Evolutionary conservation across 1,284 basidiomycete genomes (phyloP).

Genomic region (Malassezia psittaci): DNA sequence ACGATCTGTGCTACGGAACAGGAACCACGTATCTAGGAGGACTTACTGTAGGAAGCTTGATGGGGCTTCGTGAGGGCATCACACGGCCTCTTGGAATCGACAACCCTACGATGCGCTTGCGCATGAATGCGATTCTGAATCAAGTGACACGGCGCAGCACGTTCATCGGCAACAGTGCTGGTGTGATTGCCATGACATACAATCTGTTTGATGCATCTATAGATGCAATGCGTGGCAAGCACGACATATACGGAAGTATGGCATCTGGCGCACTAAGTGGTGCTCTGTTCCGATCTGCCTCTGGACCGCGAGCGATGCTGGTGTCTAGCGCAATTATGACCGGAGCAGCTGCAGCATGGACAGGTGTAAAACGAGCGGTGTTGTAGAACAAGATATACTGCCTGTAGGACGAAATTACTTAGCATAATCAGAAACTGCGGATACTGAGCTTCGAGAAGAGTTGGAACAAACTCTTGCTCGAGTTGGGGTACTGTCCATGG

Average conservation of each 20-base stretch:
- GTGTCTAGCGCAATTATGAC: constrained; percentile 81
- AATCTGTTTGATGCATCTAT: constrained; percentile 91
- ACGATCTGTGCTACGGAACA: constrained; percentile 98
- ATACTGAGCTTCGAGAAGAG: constrained; percentile 29
- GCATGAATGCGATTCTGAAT: constrained; percentile 94
- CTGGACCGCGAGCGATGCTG: constrained; percentile 76
- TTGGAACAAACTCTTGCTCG: constrained; percentile 26
- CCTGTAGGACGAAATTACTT: too few species aligned
- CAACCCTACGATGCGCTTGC: constrained; percentile 57
- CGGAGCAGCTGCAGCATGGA: constrained; percentile 78
- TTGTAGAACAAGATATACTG: not conserved
- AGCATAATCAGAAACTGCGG: not conserved
- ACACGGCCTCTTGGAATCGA: constrained; percentile 61
- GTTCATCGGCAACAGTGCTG: constrained; percentile 95
- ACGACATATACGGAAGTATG: constrained; percentile 84
- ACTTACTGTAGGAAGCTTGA: constrained; percentile 82
- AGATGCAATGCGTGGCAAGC: constrained; percentile 75
- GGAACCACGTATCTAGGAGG: constrained; percentile 96
- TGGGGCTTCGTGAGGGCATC: constrained; percentile 92
- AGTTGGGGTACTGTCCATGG: constrained; percentile 24
- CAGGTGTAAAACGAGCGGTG: constrained; percentile 61
- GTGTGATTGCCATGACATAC: constrained; percentile 90
- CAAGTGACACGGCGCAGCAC: constrained; percentile 90
- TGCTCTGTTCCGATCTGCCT: constrained; percentile 84
- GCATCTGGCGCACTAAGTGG: constrained; percentile 83